phyloP scores from a whole-genome alignment of 768 basidiomycete species.

The Russula brevipes region DNA sequence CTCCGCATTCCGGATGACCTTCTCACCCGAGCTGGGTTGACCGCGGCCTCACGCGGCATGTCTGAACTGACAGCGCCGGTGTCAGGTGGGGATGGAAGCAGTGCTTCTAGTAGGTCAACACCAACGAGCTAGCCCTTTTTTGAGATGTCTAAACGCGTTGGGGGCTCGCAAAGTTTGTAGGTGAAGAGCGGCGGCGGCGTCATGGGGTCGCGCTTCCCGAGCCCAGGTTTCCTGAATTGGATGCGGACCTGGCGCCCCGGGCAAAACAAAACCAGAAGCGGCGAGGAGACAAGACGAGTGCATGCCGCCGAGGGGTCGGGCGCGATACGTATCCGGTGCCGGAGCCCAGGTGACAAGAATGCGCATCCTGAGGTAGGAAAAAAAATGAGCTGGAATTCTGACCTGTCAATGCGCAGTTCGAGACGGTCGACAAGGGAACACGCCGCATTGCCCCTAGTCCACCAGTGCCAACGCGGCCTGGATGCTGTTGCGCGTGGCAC shows the following conservation, averaged over 20 bases:
- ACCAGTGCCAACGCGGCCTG: not conserved
- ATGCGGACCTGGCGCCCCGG: not conserved
- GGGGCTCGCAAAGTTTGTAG: too few species aligned
- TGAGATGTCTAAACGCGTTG: too few species aligned
- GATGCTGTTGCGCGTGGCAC: not conserved
- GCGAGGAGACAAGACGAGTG: not conserved
- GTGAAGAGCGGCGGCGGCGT: too few species aligned
- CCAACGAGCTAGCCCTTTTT: too few species aligned
- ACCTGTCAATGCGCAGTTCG: not conserved
- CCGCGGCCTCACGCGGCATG: too few species aligned
- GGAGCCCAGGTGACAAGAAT: not conserved
- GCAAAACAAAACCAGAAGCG: not conserved
- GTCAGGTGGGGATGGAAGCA: too few species aligned
- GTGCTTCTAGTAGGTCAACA: too few species aligned
- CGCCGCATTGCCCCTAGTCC: not conserved
- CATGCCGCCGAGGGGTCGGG: not conserved
- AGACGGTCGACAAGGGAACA: slow-evolving; percentile 10
- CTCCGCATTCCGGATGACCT: too few species aligned
- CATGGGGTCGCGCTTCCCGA: not conserved
- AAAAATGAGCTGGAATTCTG: not conserved
- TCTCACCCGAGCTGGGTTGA: too few species aligned
- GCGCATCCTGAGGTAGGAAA: not conserved
- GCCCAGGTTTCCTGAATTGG: slow-evolving; percentile 1
- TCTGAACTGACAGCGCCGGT: too few species aligned
- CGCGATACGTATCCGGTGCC: not conserved